These are phyloP conservation scores for Jatropha multifida DNA, from an alignment of 441 rosid genomes.

Conservation along the genomic window DNA sequence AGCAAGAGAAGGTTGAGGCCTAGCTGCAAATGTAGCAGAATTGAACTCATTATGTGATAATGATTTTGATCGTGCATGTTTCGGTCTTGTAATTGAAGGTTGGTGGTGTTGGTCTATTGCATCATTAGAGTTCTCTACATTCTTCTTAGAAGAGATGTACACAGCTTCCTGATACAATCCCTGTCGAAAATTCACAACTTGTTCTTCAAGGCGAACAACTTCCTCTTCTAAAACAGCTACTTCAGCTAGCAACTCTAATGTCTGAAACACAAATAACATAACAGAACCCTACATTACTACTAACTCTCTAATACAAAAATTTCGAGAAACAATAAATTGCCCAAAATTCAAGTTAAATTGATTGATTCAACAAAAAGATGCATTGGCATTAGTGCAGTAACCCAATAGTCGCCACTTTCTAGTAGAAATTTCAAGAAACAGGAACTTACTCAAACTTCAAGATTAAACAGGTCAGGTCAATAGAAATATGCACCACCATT, in stretches of 20 bases:
- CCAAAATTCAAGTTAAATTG: not conserved
- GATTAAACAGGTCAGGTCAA: too few relatives aligned
- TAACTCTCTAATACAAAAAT: not conserved
- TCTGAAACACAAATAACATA: conserved; percentile 39
- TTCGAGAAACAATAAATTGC: not conserved
- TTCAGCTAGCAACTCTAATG: conserved; percentile 90
- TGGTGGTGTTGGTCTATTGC: conserved; percentile 30
- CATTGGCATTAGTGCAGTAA: too few relatives aligned
- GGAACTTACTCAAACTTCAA: too few relatives aligned
- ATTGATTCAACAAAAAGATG: not conserved
- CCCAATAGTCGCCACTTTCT: too few relatives aligned
- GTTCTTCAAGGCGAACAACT: conserved; percentile 88
- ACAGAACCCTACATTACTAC: conserved; percentile 9
- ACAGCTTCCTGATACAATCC: conserved; percentile 86
- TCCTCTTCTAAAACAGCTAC: conserved; percentile 96
- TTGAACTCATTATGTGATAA: conserved; percentile 55
- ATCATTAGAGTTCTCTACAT: conserved; percentile 48
- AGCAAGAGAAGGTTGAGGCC: conserved; percentile 52
- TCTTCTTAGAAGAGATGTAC: conserved; percentile 62
- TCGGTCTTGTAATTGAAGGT: conserved; percentile 48
- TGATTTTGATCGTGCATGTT: conserved; percentile 72
- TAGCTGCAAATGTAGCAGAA: conserved; percentile 39
- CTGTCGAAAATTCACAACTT: conserved; percentile 82
- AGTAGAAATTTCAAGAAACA: too few relatives aligned
- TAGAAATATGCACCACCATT: too few relatives aligned